A percentile compares a stretch with the other conserved stretches of the same genome.
These are phyloP conservation scores for Hirsutella minnesotensis DNA, from an alignment of 2,329 filamentous ascomycete genomes.

Conservation along the genomic window DNA sequence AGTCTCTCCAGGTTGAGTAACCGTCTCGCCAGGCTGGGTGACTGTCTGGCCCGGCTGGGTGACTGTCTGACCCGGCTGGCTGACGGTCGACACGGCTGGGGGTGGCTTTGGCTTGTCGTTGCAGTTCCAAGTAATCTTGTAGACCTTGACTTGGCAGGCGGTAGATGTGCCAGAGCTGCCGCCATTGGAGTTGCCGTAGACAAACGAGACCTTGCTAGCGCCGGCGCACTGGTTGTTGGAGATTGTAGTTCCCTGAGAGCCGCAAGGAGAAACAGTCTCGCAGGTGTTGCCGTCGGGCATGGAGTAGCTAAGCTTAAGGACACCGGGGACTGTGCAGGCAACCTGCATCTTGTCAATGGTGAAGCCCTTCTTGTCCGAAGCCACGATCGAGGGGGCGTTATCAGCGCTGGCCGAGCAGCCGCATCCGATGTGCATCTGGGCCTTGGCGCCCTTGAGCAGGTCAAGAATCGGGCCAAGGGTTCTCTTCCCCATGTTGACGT, in stretches of 20 bases:
- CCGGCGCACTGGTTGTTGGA: constrained; percentile 87
- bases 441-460: constrained; percentile 35
- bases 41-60: not conserved
- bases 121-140: constrained; percentile 52
- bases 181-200: constrained; percentile 47
- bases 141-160: constrained; percentile 45
- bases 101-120: constrained; percentile 8
- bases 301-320: constrained; percentile 75
- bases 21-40: constrained; percentile 12
- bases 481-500: too few relatives aligned
- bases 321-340: constrained; percentile 60
- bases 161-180: constrained; percentile 14
- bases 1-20: constrained; percentile 11
- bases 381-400: constrained; percentile 42
- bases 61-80: not conserved
- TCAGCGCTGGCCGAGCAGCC: constrained; percentile 31
- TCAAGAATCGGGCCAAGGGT: too few relatives aligned
- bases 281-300: constrained; percentile 76
- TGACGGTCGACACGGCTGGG: too few relatives aligned
- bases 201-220: constrained; percentile 67
- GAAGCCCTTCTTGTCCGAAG: constrained; percentile 37
- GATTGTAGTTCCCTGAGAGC: constrained; percentile 53
- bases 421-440: constrained; percentile 51
- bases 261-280: constrained; percentile 65
- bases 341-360: constrained; percentile 67